Evolutionary conservation across 768 basidiomycete genomes (phyloP).

Genomic region (Pisolithus albus): DNA sequence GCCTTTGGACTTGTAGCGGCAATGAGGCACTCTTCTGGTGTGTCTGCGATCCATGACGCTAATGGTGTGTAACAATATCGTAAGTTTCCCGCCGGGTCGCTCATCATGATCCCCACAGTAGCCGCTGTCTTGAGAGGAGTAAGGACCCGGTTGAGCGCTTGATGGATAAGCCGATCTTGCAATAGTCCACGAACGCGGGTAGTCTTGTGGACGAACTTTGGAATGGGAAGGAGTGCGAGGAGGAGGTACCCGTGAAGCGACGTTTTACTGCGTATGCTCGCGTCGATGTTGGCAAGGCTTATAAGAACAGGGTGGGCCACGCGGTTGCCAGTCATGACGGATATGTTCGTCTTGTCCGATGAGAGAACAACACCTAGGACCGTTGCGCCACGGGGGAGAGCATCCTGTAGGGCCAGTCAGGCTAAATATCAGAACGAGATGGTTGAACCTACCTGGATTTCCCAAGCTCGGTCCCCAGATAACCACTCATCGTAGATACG

Average conservation of each 20-base stretch:
- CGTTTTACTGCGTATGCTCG: constrained; percentile 7
- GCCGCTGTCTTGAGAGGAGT: constrained; percentile 13
- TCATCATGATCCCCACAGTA: constrained; percentile 14
- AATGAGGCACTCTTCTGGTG: neutral
- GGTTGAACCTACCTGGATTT: no score
- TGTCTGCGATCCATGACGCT: constrained; percentile 20
- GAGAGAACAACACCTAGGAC: no score
- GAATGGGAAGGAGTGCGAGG: constrained; percentile 14
- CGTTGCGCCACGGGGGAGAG: no score
- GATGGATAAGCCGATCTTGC: constrained; percentile 14
- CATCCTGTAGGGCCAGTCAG: no score
- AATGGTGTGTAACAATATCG: constrained; percentile 15
- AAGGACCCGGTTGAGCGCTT: constrained; percentile 12
- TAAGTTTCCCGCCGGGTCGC: constrained; percentile 15
- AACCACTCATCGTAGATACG: no score
- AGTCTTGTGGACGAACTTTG: constrained; percentile 14
- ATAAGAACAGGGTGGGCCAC: constrained; percentile 7
- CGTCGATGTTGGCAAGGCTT: constrained; percentile 4
- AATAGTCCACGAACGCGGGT: constrained; percentile 9
- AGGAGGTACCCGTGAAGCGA: constrained; percentile 7
- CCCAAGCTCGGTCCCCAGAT: no score
- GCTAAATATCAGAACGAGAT: no score
- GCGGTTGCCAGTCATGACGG: neutral
- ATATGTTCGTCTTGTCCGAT: neutral
- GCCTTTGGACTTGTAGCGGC: constrained; percentile 13